Percentiles rank a stretch among this genome's conserved stretches.
Evolutionary conservation across 1,284 basidiomycete species (phyloP).

Genomic region (Athelia psychrophila): DNA sequence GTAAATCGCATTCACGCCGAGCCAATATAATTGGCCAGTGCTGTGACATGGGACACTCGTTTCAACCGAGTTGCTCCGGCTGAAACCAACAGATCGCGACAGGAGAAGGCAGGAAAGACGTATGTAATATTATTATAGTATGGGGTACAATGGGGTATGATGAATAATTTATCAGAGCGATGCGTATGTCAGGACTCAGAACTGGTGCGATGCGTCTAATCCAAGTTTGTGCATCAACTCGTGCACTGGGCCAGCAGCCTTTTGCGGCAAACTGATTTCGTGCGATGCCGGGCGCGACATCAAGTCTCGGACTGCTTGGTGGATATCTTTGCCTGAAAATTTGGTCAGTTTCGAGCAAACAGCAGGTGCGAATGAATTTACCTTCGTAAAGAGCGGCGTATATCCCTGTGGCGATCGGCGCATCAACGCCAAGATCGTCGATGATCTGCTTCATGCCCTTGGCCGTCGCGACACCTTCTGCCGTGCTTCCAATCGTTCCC

Average conservation of each 20-base stretch:
- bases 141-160: too few relatives aligned
- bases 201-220: constrained; percentile 12
- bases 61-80: too few relatives aligned
- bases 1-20: too few relatives aligned
- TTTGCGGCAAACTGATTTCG: constrained; percentile 69
- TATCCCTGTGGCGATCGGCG: constrained; percentile 71
- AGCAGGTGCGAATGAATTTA: constrained; percentile 20
- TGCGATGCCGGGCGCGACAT: constrained; percentile 67
- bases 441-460: constrained; percentile 73
- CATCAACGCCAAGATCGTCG: constrained; percentile 64
- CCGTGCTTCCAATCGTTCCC: constrained; percentile 76
- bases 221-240: constrained; percentile 65
- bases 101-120: too few relatives aligned
- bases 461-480: constrained; percentile 79
- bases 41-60: too few relatives aligned
- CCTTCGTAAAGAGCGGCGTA: constrained; percentile 77
- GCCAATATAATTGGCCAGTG: too few relatives aligned
- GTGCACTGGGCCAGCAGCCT: constrained; percentile 55
- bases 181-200: too few relatives aligned
- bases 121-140: too few relatives aligned
- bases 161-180: too few relatives aligned
- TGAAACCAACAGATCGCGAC: too few relatives aligned
- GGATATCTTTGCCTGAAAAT: constrained; percentile 55
- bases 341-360: constrained; percentile 6
- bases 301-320: constrained; percentile 57